Evolutionary conservation across 164 flowering plant genomes (phyloP), one percentile per base, ranked within the genome.

Genomic region (Berberis vulgaris): DNA sequence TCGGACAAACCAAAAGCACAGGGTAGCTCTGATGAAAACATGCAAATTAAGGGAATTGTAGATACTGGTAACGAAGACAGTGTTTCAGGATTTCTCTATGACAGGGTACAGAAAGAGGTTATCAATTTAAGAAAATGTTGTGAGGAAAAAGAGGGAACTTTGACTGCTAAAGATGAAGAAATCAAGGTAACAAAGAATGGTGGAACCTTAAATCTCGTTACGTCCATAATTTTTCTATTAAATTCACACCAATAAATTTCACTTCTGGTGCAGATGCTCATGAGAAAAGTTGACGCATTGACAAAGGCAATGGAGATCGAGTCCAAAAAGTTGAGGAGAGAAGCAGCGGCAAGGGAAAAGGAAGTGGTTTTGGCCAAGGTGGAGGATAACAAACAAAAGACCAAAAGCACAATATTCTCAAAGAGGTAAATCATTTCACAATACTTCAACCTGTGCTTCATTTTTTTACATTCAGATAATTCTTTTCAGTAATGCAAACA

Each of bases 21-120:
- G 60, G 65, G 50, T 11, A 60, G n/a, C n/a, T n/a, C 45, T 6
- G 69, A 57, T 52, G 71, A 42, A 42, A 82, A 63, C 10, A 46
- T 41, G 38, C 65, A 73, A 53, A 72, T 45, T 54, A 75, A 66
- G 43, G 74, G 49, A 52, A 69, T 64, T 52, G 44, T 54, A 6
- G 72, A 61, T 56, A 41, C 55, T 57, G 78, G 70, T 9, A 43
- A 47, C 47, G 85, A 78, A 62, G 97, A 90, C 69, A 54, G 77
- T 54, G 87, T 94, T 45, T 94, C 97, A 2, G 98, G 97, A 6
- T 86, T 83, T 73, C 72, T 94, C 63, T 94, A 94, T 69, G 96
- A 94, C 63, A 77, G 80, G 72, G 80, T 90, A 67, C 97, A 90
- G 63, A 90, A 75, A 62, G 96, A 94, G 74, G 95, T 94, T 38